Conservation (phyloP, 495 filamentous ascomycete species). For the Aspergillus nidulans region DNA sequence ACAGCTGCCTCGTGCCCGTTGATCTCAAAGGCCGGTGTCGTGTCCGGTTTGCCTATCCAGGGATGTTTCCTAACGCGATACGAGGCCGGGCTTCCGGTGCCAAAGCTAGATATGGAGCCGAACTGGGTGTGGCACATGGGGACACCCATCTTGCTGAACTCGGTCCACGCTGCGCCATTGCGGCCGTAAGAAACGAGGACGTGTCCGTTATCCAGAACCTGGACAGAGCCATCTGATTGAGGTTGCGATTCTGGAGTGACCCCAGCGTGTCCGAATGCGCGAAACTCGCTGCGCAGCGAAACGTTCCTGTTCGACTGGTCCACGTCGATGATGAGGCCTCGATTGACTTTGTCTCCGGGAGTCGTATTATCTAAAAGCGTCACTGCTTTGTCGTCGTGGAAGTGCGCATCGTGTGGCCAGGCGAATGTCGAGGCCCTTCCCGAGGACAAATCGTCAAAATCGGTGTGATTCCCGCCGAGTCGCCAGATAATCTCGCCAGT, state of each 20-base stretch:
- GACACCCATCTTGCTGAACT: constrained; percentile 34
- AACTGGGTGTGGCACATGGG: constrained; percentile 32
- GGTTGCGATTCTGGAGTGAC: constrained; percentile 14
- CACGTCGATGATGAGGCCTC: constrained; percentile 42
- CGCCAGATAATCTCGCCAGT: constrained; percentile 38
- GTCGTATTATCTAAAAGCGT: constrained; percentile 35
- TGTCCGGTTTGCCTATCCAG: constrained; percentile 32
- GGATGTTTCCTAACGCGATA: constrained; percentile 35
- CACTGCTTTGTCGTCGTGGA: constrained; percentile 25
- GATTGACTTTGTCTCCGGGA: constrained; percentile 24
- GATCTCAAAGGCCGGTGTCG: constrained; percentile 27
- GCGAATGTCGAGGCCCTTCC: constrained; percentile 40
- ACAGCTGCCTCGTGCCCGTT: constrained; percentile 21
- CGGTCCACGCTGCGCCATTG: constrained; percentile 40
- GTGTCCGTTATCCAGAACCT: constrained; percentile 42
- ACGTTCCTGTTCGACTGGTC: constrained; percentile 37
- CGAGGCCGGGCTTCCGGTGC: constrained; percentile 24
- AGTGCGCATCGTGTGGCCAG: constrained; percentile 39
- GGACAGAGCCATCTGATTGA: constrained; percentile 44
- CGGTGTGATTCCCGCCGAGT: constrained; percentile 38
- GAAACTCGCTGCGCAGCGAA: constrained; percentile 31
- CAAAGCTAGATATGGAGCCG: constrained; percentile 24
- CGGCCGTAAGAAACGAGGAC: constrained; percentile 47
- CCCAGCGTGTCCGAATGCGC: constrained; percentile 25
- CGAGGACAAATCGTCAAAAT: constrained; percentile 37